Conservation (phyloP, 1,284 basidiomycete genomes). For the Coniferiporia sulphurascens region DNA sequence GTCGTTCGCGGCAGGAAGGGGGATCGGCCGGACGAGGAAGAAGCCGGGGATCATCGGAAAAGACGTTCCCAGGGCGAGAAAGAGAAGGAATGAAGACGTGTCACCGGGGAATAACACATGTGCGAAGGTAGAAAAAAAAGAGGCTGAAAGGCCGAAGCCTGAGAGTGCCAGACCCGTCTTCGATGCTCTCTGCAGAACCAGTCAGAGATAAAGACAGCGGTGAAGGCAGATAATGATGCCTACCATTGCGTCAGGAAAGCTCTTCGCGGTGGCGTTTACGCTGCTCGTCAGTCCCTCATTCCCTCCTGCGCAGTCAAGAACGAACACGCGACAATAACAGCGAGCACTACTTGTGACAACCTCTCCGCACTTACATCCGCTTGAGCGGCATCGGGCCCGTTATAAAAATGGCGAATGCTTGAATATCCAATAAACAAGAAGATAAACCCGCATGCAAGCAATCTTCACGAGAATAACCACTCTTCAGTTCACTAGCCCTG, state of each 20-base stretch:
- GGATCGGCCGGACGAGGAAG: constrained; percentile 57
- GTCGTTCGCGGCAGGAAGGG: constrained; percentile 33
- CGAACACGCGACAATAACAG: constrained; percentile 41
- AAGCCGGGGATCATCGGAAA: constrained; percentile 65
- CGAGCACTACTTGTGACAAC: constrained; percentile 26
- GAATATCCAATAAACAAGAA: constrained; percentile 59
- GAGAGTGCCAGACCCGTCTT: constrained; percentile 72
- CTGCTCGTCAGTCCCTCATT: constrained; percentile 51
- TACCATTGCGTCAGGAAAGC: constrained; percentile 50
- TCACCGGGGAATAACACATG: constrained; percentile 65
- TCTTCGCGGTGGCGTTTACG: constrained; percentile 64
- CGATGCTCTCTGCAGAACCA: constrained; percentile 51
- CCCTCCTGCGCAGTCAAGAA: constrained; percentile 57
- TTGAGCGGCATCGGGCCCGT: constrained; percentile 24
- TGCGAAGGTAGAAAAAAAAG: constrained; percentile 69
- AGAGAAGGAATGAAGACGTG: constrained; percentile 61
- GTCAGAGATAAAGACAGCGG: background rate
- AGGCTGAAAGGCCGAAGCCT: constrained; percentile 80
- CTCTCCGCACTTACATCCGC: background rate
- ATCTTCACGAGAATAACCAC: constrained; percentile 19
- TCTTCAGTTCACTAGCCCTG: too few relatives aligned
- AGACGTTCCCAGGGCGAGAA: constrained; percentile 69
- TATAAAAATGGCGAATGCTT: constrained; percentile 61
- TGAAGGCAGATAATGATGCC: constrained; percentile 22
- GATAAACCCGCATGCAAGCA: constrained; percentile 38